These are phyloP conservation scores for Mrakiaceae sp. DNA, from an alignment of 1,284 basidiomycete genomes.

Conservation along the genomic window DNA sequence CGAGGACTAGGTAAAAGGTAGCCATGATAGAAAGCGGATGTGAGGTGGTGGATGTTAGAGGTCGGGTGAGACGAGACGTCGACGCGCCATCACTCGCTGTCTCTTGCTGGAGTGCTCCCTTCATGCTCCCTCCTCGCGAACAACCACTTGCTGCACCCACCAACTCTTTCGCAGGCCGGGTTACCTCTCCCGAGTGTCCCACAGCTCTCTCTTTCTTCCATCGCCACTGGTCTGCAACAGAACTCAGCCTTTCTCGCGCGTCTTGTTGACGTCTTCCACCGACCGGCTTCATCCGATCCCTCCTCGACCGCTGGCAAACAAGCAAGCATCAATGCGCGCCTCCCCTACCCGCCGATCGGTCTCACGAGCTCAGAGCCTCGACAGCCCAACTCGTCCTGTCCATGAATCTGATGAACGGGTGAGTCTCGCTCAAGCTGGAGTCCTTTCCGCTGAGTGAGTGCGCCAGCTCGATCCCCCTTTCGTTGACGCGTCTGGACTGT, in stretches of 20 bases:
- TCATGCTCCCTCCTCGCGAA: neutral
- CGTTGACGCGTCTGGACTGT: too few relatives aligned
- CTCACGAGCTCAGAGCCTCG: neutral
- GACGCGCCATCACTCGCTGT: too few relatives aligned
- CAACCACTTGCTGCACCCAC: neutral
- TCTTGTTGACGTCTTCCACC: too few relatives aligned
- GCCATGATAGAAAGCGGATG: neutral
- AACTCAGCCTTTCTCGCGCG: neutral
- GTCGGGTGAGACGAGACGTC: too few relatives aligned
- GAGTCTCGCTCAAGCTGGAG: neutral
- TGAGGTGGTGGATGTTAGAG: conserved; percentile 1
- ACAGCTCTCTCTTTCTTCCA: neutral
- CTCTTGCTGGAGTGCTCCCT: too few relatives aligned
- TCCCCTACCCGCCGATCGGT: neutral
- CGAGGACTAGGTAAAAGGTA: conserved; percentile 36
- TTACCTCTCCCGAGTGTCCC: neutral
- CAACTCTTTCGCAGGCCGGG: too few relatives aligned
- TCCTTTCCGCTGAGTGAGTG: neutral
- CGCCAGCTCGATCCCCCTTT: neutral
- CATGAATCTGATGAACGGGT: too few relatives aligned
- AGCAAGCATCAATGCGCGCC: too few relatives aligned
- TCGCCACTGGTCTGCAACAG: neutral
- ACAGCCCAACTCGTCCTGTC: neutral
- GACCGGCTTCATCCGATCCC: too few relatives aligned
- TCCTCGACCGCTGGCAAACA: too few relatives aligned